Conservation (phyloP, 2,329 filamentous ascomycete species). For the Bipolaris victoriae region DNA sequence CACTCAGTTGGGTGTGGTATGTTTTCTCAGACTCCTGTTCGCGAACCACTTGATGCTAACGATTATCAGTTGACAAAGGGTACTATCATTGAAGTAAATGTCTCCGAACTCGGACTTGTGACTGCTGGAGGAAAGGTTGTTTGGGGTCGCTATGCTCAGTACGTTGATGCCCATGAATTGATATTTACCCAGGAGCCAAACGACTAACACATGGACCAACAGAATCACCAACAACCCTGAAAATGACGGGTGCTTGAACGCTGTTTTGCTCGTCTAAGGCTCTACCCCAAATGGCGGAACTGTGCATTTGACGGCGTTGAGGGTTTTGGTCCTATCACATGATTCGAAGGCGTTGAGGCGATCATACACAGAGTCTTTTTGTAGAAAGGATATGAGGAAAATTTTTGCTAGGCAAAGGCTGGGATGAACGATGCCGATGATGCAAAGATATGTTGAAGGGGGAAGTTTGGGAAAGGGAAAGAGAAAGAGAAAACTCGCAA, state of each 20-base stretch:
- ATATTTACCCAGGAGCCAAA: not conserved
- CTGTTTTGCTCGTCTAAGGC: constrained; percentile 44
- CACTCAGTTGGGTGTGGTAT: constrained; percentile 80
- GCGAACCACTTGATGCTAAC: not conserved
- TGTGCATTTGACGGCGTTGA: constrained; percentile 26
- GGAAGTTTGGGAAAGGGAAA: not conserved
- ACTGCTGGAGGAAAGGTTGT: constrained; percentile 83
- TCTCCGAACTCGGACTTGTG: constrained; percentile 86
- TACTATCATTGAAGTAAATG: constrained; percentile 83
- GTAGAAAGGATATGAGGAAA: not conserved
- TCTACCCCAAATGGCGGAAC: not conserved
- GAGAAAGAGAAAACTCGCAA: not conserved
- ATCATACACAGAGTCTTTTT: constrained; percentile 1
- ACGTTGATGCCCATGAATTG: constrained; percentile 1
- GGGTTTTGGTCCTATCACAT: not conserved
- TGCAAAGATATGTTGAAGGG: not conserved
- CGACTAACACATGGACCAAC: constrained; percentile 11
- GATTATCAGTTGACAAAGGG: constrained; percentile 52
- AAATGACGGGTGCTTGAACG: constrained; percentile 49
- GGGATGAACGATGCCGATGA: not conserved
- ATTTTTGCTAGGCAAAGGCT: not conserved
- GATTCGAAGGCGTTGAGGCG: constrained; percentile 16
- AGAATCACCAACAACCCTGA: constrained; percentile 47
- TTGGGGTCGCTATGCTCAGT: constrained; percentile 45
- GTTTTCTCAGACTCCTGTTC: not conserved